Evolutionary conservation across 352 stramenopile species (phyloP), one percentile per base, ranked within the genome.

Genomic region (Globisporangium cystogenes): DNA sequence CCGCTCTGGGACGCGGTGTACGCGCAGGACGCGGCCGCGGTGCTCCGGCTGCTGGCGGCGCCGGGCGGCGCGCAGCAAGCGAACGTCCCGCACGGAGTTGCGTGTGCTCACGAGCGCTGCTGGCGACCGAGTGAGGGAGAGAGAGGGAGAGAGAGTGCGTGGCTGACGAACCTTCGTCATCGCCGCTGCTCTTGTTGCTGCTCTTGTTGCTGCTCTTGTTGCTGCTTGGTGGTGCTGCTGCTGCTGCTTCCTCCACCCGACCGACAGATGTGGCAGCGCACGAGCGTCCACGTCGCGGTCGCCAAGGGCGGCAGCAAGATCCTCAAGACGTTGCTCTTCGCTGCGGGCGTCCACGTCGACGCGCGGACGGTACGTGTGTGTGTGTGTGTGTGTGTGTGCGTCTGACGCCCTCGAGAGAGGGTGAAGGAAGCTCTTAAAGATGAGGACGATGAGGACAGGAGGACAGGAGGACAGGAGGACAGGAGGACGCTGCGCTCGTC

Each of bases 1-100:
- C 57, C 64, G 47, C 75, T 89, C 33, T 89, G 75, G 73, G 75
- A 82, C 18, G 75, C 78, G 1, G 71, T 87, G 29, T 89, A 87
- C 56, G 55, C 55, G 4, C 67, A 76, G 18, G 65, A 87, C 53
- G 42, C 53, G 0, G 40, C 27, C 0, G 44, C 52, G 1, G 65
- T 68, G 26, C 78, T 87, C 54, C 72, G 71, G 46, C 44, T 82
- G 10, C 53, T 89, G 7, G 56, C 48, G 15, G 70, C 59, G 7
- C 37, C 53, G 4, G 26, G 21, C 8, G 69, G 69, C 1, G 49
- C 53, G 16, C 46, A 51, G 20, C 71, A 86, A 59, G 75, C 86
- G 21, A 89, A 87, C 54, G 47, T 57, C 18, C 55, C 67, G 4
- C 69, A 84, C 51, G 75, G 75, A 8, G 74, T 88, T 49, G 14